A percentile compares a stretch with the other conserved stretches of the same genome.
Evolutionary conservation across 441 rosid genomes (phyloP).

Genomic region (Adansonia madagascariensis): DNA sequence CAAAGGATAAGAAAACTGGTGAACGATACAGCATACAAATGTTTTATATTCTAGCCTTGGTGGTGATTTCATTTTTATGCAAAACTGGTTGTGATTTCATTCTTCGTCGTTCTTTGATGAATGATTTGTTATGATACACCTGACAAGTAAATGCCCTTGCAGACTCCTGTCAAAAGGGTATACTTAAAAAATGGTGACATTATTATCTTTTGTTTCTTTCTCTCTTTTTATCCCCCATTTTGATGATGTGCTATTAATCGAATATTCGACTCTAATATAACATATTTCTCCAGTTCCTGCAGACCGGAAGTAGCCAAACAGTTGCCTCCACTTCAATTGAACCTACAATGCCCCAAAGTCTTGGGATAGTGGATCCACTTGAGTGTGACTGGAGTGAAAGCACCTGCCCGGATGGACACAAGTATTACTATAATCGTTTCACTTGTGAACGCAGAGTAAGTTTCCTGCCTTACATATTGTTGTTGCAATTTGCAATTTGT

Average conservation of each 20-base stretch:
- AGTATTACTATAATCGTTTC: slow-evolving; percentile 73
- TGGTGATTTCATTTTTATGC: not conserved
- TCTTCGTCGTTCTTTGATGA: not conserved
- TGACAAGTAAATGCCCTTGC: not conserved
- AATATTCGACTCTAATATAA: not conserved
- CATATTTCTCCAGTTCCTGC: slow-evolving; percentile 35
- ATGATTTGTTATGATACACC: not conserved
- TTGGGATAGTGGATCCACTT: slow-evolving; percentile 36
- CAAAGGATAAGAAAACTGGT: slow-evolving; percentile 63
- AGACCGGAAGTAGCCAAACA: slow-evolving; percentile 38
- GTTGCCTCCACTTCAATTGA: slow-evolving; percentile 26
- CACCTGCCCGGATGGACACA: slow-evolving; percentile 82
- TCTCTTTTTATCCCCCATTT: not conserved
- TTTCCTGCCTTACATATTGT: slow-evolving; percentile 24
- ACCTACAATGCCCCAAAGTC: slow-evolving; percentile 36
- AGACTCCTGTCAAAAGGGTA: not conserved
- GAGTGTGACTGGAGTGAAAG: slow-evolving; percentile 97
- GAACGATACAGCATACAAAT: slow-evolving; percentile 60
- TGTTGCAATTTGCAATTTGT: slow-evolving; percentile 23
- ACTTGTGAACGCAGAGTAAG: slow-evolving; percentile 35
- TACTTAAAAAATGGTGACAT: not conserved
- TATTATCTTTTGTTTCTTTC: not conserved
- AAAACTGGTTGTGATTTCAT: not conserved
- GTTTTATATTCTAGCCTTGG: not conserved
- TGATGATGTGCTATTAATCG: not conserved